Evolutionary conservation across 345 rosid species (phyloP).

Genomic region (Citrus glauca): DNA sequence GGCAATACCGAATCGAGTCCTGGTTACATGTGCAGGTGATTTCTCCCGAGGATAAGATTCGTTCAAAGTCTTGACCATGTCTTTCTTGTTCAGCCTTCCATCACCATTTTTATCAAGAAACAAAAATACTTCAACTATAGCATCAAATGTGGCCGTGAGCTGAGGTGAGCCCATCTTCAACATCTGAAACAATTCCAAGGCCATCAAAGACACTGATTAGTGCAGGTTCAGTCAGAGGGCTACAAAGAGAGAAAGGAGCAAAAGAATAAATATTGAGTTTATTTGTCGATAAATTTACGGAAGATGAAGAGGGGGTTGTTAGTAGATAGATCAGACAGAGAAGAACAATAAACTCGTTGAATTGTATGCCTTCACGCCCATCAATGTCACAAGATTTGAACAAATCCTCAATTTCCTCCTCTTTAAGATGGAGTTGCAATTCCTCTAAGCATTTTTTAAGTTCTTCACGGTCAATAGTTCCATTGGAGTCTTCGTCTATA

Average conservation of each 20-base stretch:
- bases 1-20: slow-evolving; percentile 61
- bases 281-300: slow-evolving; percentile 20
- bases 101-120: slow-evolving; percentile 79
- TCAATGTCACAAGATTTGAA: slow-evolving; percentile 79
- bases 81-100: slow-evolving; percentile 72
- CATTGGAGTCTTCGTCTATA: slow-evolving; percentile 63
- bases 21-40: slow-evolving; percentile 65
- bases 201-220: slow-evolving; percentile 8
- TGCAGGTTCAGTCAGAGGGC: not conserved
- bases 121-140: slow-evolving; percentile 69
- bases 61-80: slow-evolving; percentile 59
- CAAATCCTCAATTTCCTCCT: slow-evolving; percentile 66
- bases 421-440: slow-evolving; percentile 46
- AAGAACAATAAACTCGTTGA: slow-evolving; percentile 81
- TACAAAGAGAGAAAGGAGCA: not conserved
- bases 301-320: slow-evolving; percentile 42
- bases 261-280: slow-evolving; percentile 8
- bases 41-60: slow-evolving; percentile 63
- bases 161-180: slow-evolving; percentile 37
- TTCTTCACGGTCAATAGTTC: slow-evolving; percentile 64
- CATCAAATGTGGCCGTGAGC: slow-evolving; percentile 66
- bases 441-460: slow-evolving; percentile 62
- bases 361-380: slow-evolving; percentile 71
- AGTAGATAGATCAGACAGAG: slow-evolving; percentile 74
- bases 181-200: slow-evolving; percentile 34